A percentile compares a stretch with the other conserved stretches of the same genome.
phyloP scores from a whole-genome alignment of 306 rosid species.

The Lagenaria siceraria region DNA sequence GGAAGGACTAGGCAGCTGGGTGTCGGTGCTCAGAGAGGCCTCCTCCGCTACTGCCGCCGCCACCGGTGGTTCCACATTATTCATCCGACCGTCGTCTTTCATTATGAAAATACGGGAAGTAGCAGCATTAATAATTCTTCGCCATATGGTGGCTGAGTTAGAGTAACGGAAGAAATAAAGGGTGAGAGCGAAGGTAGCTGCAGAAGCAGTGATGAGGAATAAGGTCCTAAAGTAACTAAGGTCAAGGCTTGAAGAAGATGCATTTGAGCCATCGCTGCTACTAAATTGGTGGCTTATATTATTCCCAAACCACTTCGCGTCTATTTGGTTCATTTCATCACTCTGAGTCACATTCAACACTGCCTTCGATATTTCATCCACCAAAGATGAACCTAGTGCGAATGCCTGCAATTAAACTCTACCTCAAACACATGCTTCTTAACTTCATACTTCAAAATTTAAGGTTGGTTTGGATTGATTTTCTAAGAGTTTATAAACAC shows the following conservation, averaged over 20 bases:
- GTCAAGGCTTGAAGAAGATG: not conserved
- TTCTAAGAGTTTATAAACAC: too few relatives aligned
- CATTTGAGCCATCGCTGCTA: not conserved
- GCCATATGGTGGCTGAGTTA: too few relatives aligned
- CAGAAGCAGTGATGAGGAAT: not conserved
- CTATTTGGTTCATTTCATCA: not conserved
- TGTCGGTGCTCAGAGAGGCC: not conserved
- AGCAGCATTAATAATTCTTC: too few relatives aligned
- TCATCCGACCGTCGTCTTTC: not conserved
- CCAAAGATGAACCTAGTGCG: not conserved
- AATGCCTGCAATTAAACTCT: not conserved
- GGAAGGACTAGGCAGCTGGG: too few relatives aligned
- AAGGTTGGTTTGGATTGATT: too few relatives aligned
- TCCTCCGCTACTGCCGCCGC: not conserved
- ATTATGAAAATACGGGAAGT: too few relatives aligned
- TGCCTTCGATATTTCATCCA: not conserved
- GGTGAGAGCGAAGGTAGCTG: not conserved
- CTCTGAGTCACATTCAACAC: not conserved
- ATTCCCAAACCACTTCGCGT: not conserved
- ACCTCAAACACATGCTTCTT: too few relatives aligned
- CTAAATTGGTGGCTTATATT: not conserved
- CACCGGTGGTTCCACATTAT: not conserved
- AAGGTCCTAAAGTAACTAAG: not conserved
- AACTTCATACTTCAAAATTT: too few relatives aligned
- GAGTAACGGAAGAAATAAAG: too few relatives aligned